Conservation (phyloP, 225 moss, liverwort and hornwort genomes). For the Asterella californica region DNA sequence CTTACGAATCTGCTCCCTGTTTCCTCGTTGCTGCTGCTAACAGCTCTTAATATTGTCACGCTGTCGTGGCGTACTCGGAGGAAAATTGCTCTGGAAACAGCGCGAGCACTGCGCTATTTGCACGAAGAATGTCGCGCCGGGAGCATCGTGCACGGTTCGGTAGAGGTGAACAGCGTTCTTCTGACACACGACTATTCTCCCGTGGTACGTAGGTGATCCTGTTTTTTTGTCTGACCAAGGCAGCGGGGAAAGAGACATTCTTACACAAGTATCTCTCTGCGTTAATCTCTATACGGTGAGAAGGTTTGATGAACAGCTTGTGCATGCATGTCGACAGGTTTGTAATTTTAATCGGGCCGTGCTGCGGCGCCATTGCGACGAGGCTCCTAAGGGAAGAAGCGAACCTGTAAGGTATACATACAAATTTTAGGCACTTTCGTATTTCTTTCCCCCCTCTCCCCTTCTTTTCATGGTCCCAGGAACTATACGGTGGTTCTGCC, state of each 20-base stretch:
- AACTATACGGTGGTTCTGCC: no score
- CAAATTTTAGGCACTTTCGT: not conserved
- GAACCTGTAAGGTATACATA: not conserved
- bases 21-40: not conserved
- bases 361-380: not conserved
- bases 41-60: not conserved
- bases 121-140: slow-evolving; percentile 6
- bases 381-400: not conserved
- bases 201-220: not conserved
- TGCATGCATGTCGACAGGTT: not conserved
- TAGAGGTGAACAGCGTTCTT: not conserved
- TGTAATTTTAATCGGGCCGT: not conserved
- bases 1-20: no score
- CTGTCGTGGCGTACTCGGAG: slow-evolving; percentile 1
- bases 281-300: not conserved
- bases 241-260: not conserved
- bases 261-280: not conserved
- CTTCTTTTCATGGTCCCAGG: no score
- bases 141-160: not conserved
- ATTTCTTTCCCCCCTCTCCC: not conserved
- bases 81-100: not conserved
- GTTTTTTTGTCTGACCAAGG: not conserved
- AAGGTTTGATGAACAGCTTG: not conserved
- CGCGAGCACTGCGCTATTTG: not conserved
- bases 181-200: not conserved